Conservation (phyloP, 495 filamentous ascomycete genomes). For the Annulohypoxylon bovei region DNA sequence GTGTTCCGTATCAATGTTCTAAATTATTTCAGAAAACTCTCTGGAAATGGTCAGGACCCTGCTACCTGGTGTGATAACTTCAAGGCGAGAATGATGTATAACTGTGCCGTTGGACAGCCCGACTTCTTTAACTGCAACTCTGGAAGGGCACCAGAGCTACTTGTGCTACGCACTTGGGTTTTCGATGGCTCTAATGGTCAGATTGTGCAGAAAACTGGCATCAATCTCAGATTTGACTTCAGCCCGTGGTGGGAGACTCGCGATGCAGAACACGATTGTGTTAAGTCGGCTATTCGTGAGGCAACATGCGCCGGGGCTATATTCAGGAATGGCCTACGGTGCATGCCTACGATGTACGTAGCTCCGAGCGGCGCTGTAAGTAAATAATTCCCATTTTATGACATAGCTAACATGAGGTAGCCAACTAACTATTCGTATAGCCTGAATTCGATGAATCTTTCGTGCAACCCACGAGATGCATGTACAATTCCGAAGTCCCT, state of each 20-base stretch:
- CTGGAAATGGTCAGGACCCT: slow-evolving; percentile 21
- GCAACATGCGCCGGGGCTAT: slow-evolving; percentile 23
- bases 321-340: slow-evolving; percentile 25
- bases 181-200: slow-evolving; percentile 4
- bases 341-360: slow-evolving; percentile 16
- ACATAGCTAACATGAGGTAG: neutral
- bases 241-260: slow-evolving; percentile 11
- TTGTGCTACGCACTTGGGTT: slow-evolving; percentile 17
- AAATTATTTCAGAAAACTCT: slow-evolving; percentile 15
- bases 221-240: slow-evolving; percentile 40
- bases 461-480: slow-evolving; percentile 15
- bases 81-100: slow-evolving; percentile 30
- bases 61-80: slow-evolving; percentile 26
- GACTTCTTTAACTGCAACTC: slow-evolving; percentile 39
- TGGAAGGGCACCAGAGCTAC: slow-evolving; percentile 12
- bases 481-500: slow-evolving; percentile 21
- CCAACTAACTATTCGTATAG: slow-evolving; percentile 1
- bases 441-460: slow-evolving; percentile 17
- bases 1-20: neutral
- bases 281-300: slow-evolving; percentile 30
- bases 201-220: slow-evolving; percentile 6
- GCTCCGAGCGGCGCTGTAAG: slow-evolving; percentile 8
- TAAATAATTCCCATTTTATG: neutral
- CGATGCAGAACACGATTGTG: slow-evolving; percentile 34
- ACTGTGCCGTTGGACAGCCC: slow-evolving; percentile 18